phyloP scores from a whole-genome alignment of 495 filamentous ascomycete genomes.

The Penicillium samsonianum region DNA sequence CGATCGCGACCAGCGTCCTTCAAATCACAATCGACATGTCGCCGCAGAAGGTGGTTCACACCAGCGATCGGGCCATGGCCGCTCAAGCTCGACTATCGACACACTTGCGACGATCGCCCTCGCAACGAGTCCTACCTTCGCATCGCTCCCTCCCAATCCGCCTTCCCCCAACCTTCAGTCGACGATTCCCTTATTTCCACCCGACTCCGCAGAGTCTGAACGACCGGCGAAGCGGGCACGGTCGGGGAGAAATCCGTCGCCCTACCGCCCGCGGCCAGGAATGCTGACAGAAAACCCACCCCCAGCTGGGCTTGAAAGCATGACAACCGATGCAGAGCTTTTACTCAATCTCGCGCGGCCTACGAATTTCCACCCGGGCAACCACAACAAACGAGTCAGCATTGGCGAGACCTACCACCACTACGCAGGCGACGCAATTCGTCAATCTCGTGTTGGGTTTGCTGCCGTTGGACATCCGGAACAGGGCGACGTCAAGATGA shows the following conservation, averaged over 20 bases:
- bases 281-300: slow-evolving; percentile 49
- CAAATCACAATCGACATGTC: slow-evolving; percentile 23
- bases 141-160: slow-evolving; percentile 38
- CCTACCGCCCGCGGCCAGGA: slow-evolving; percentile 37
- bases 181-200: slow-evolving; percentile 36
- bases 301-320: slow-evolving; percentile 41
- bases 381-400: slow-evolving; percentile 38
- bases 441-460: slow-evolving; percentile 30
- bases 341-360: slow-evolving; percentile 51
- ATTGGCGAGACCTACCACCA: slow-evolving; percentile 39
- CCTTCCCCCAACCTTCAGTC: slow-evolving; percentile 36
- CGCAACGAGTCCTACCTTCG: slow-evolving; percentile 50
- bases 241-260: slow-evolving; percentile 57
- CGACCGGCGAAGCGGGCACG: slow-evolving; percentile 61
- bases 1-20: slow-evolving; percentile 31
- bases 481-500: slow-evolving; percentile 20
- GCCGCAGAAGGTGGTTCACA: slow-evolving; percentile 26
- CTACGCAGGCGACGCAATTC: slow-evolving; percentile 27
- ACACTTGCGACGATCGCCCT: slow-evolving; percentile 57
- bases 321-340: slow-evolving; percentile 56
- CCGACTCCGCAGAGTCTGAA: slow-evolving; percentile 39
- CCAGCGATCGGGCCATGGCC: slow-evolving; percentile 46
- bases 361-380: slow-evolving; percentile 35
- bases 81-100: slow-evolving; percentile 54
- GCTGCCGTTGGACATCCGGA: slow-evolving; percentile 13